Base-by-base conservation (phyloP, 495 filamentous ascomycete species). In the Penicillium chermesinum region DNA sequence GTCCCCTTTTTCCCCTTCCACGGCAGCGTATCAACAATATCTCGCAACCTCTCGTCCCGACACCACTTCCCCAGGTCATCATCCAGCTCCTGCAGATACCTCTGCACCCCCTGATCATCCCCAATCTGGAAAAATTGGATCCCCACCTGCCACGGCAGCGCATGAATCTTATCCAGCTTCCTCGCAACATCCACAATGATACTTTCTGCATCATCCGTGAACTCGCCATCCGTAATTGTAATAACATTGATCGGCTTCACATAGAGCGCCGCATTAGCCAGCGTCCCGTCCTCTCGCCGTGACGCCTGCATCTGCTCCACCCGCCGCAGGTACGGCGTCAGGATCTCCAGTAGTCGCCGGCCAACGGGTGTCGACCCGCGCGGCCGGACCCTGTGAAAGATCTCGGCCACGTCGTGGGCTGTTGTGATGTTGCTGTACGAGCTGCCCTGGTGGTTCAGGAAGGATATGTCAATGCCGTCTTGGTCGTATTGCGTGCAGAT, bases 81-180 rank as follows among this genome's bases (percentile, higher is more conserved):
- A 61, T 98, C 93, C 34, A 98, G 70, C 37, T 84, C 79, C 68
- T 80, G 63, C 46, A 95, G 67, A 52, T 84, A 82, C 63, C 71
- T 60, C 27, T 70, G 69, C 0, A 90, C 93, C 0, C 54, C 68
- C 4, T 64, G 53, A 57, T 96, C 89, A 22, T 81, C 75, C 39
- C 93, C 93, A 44, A 97, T 86, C 71, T 98, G 93, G 70, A 98
- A 93, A 70, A 98, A 96, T 67, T 98, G 93, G 47, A 98, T 83
- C 10, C 94, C 93, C 10, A 96, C 73, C 69, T 98, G 93, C 76
- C 88, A 87, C 18, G 88, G 76, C 25, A 84, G 80, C 0, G 90
- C 91, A 27, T 62, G 67, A 8, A 51, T 44, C 0, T 48, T 25
- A 61, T 96, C 91, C 17, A 98, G 72, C 50, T 78, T 79, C 64